These are phyloP conservation scores for Cladosporium velox DNA, from an alignment of 2,329 filamentous ascomycete species.

Conservation along the genomic window DNA sequence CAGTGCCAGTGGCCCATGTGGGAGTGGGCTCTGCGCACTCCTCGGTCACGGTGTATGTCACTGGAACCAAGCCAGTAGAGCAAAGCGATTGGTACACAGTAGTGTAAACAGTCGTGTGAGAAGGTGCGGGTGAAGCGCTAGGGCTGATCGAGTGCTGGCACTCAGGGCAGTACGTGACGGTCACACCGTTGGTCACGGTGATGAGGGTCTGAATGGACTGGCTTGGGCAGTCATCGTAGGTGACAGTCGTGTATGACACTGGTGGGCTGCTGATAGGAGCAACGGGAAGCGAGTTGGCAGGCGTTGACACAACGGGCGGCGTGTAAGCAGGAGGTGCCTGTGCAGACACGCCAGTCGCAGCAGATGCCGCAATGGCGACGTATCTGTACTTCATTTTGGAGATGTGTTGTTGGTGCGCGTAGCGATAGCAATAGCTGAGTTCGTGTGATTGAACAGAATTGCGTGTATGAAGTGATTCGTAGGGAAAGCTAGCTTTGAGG, in stretches of 20 bases:
- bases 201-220: constrained; percentile 35
- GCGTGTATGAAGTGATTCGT: constrained; percentile 14
- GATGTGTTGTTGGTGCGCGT: neutral
- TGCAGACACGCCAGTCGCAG: constrained; percentile 31
- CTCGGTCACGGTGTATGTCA: constrained; percentile 42
- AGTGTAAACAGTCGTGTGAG: constrained; percentile 41
- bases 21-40: constrained; percentile 38
- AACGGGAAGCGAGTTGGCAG: constrained; percentile 10
- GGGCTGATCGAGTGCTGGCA: constrained; percentile 30
- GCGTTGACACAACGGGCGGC: neutral
- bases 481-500: constrained; percentile 23
- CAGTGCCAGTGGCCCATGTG: constrained; percentile 37
- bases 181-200: constrained; percentile 39
- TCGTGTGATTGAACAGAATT: neutral
- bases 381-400: constrained; percentile 34
- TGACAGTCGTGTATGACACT: constrained; percentile 38
- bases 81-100: constrained; percentile 39
- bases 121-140: constrained; percentile 22
- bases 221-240: constrained; percentile 37
- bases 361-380: constrained; percentile 29
- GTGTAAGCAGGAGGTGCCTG: constrained; percentile 24
- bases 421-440: neutral
- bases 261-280: constrained; percentile 21
- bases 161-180: constrained; percentile 41
- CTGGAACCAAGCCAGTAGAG: constrained; percentile 37